Conservation (phyloP, 192 early-diverging fungal species). For the Haplosporangium gracile region DNA sequence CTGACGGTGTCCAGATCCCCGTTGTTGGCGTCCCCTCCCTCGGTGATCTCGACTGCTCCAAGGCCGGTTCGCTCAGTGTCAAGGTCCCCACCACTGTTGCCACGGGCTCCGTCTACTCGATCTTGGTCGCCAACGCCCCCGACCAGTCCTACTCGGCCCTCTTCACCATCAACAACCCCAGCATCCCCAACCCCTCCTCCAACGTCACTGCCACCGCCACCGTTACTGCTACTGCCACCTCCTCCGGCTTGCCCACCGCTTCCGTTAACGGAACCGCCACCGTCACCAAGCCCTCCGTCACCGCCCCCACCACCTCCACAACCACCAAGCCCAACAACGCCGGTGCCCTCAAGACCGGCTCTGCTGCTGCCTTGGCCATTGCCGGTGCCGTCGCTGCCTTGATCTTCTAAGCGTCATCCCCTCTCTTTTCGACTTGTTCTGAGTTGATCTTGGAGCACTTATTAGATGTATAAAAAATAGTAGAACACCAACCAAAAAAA, state of each 20-base stretch:
- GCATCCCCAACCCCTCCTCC: background rate
- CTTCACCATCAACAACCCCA: constrained; percentile 39
- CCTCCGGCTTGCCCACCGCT: background rate
- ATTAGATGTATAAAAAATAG: constrained; percentile 2
- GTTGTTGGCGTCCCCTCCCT: constrained; percentile 6
- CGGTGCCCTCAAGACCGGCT: constrained; percentile 44
- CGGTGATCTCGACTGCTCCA: constrained; percentile 27
- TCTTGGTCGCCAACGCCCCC: constrained; percentile 26
- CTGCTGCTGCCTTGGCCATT: constrained; percentile 40
- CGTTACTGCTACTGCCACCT: background rate
- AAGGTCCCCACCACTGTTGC: constrained; percentile 27
- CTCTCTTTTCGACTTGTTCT: background rate
- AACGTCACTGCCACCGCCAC: background rate
- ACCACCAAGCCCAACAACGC: constrained; percentile 14
- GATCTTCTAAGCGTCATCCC: constrained; percentile 22
- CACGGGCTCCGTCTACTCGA: constrained; percentile 31
- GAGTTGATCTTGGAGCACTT: background rate
- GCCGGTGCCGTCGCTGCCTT: constrained; percentile 36
- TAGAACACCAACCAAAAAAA: background rate
- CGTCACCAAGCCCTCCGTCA: background rate
- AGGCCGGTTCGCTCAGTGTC: background rate
- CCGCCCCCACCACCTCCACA: background rate
- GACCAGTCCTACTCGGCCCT: constrained; percentile 45
- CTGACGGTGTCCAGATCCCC: constrained; percentile 10
- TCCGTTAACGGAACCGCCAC: background rate